Evolutionary conservation across 83 land plant genomes (phyloP), one percentile per base, ranked within the genome.

Genomic region (Picea abies): DNA sequence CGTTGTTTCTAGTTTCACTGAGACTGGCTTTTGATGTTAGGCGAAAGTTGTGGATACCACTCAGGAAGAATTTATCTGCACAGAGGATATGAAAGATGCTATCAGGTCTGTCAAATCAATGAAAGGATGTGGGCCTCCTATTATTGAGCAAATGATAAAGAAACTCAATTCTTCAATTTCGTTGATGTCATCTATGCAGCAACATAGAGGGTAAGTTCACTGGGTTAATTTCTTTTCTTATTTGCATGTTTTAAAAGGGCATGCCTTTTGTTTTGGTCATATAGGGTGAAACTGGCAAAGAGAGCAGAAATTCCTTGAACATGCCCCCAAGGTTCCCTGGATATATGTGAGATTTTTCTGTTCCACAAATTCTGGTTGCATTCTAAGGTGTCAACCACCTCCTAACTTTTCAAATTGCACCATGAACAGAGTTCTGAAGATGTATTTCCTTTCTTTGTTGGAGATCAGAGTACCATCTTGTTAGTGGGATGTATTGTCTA

Each of bases 21-120:
- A 49, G 49, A 47, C 67, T 64, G 8, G 7, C 67, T 76, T 76
- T 52, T 76, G 20, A 16, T 76, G 56, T 76, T 52, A 86, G 88
- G 85, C 84, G 41, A 83, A 87, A 47, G 70, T 88, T 52, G 63
- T 79, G 15, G 82, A 92, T 37, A 89, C 86, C 63, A 84, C 89
- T 70, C 92, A 64, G 70, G 92, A 87, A 76, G 84, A 85, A 49
- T 63, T 72, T 76, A 79, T 89, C 66, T 89, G 89, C 58, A 85
- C 91, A 41, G 91, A 90, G 41, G 92, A 92, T 71, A 81, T 85
- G 70, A 90, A 92, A 80, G 94, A 90, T 84, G 90, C 94, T 35
- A 84, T 90, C 35, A 76, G 37, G 29, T 81, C 85, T 82, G 84
- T 89, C 19, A 87, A 83, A 47, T 89, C 91, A 60, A 93, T 93